phyloP scores from a whole-genome alignment of 129 eudicot species.

The Smallanthus sonchifolius region DNA sequence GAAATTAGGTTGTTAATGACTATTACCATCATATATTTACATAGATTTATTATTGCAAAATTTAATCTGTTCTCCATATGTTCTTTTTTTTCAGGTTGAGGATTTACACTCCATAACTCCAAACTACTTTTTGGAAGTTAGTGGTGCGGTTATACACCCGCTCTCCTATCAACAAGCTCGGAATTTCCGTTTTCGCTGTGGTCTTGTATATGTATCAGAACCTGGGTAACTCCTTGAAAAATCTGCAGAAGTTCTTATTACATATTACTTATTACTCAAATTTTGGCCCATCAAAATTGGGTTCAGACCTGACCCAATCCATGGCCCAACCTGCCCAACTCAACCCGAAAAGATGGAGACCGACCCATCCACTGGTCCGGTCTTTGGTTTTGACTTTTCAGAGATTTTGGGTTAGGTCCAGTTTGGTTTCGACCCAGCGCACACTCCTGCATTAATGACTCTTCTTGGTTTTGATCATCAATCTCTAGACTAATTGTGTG shows the following conservation, averaged over 20 bases:
- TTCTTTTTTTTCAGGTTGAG: slow-evolving; percentile 58
- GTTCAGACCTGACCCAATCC: too few species aligned
- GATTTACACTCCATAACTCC: slow-evolving; percentile 96
- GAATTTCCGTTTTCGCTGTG: slow-evolving; percentile 87
- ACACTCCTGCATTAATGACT: neutral
- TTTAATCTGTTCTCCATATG: neutral
- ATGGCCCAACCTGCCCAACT: too few species aligned
- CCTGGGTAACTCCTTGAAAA: slow-evolving; percentile 62
- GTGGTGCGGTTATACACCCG: slow-evolving; percentile 89
- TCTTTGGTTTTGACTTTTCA: too few species aligned
- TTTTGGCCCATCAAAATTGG: too few species aligned
- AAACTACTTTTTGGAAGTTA: slow-evolving; percentile 83
- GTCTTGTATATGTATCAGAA: slow-evolving; percentile 93
- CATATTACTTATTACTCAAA: too few species aligned
- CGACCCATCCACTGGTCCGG: too few species aligned
- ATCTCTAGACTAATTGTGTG: neutral
- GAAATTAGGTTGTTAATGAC: too few species aligned
- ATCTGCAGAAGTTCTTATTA: neutral
- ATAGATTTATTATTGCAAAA: neutral
- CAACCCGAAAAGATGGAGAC: too few species aligned
- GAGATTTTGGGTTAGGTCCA: too few species aligned
- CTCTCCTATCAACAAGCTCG: slow-evolving; percentile 97
- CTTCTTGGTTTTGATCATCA: neutral
- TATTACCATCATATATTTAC: neutral
- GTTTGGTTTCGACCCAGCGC: too few species aligned